These are phyloP conservation scores for Parachaetomium inaequale DNA, from an alignment of 495 filamentous ascomycete species.

Conservation along the genomic window DNA sequence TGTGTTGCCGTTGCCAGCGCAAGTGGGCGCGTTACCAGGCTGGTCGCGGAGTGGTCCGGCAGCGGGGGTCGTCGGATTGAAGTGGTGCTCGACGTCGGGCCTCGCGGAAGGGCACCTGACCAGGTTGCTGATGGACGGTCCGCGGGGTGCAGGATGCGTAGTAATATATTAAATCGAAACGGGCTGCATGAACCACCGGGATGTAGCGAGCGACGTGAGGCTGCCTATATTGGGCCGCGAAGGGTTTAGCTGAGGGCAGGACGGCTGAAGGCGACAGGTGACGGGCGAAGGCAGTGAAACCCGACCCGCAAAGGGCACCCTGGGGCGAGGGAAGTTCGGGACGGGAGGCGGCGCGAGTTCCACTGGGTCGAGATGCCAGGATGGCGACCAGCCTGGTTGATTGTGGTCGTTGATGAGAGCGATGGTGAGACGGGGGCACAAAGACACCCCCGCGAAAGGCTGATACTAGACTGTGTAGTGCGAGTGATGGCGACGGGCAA, in stretches of 20 bases:
- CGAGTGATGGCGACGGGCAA: too few relatives aligned
- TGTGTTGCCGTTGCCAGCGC: not conserved
- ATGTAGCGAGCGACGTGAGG: constrained; percentile 12
- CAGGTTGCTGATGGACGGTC: not conserved
- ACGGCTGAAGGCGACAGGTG: constrained; percentile 3
- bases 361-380: not conserved
- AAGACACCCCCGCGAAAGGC: not conserved
- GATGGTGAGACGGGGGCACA: not conserved
- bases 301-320: not conserved
- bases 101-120: not conserved
- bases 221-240: not conserved
- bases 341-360: not conserved
- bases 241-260: not conserved
- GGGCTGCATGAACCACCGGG: constrained; percentile 12
- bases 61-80: not conserved
- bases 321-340: not conserved
- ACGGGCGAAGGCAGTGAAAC: constrained; percentile 1
- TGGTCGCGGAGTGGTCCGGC: not conserved
- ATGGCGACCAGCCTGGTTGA: not conserved
- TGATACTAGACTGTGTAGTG: too few relatives aligned
- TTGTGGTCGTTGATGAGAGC: not conserved
- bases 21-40: not conserved
- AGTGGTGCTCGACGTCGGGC: not conserved
- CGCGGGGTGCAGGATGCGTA: constrained; percentile 6
- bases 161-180: constrained; percentile 14